These are phyloP conservation scores for Castanea sativa DNA, from an alignment of 306 rosid species.

Conservation along the genomic window DNA sequence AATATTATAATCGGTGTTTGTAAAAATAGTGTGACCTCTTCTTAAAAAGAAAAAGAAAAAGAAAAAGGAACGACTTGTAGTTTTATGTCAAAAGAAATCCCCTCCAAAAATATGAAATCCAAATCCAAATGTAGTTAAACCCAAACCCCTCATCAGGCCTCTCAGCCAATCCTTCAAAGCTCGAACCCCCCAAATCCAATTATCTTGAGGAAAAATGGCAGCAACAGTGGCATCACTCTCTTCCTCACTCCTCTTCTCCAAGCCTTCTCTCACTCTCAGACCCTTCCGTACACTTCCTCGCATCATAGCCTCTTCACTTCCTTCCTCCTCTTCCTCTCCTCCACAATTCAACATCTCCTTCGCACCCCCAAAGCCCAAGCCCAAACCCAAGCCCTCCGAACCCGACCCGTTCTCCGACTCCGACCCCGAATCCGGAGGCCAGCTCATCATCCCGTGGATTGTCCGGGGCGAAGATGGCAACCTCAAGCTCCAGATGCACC, in stretches of 20 bases:
- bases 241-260: slow-evolving; percentile 28
- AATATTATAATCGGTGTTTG: too few species aligned
- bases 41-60: rapidly evolving
- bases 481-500: slow-evolving; percentile 64
- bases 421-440: slow-evolving; percentile 20
- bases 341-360: slow-evolving; percentile 76
- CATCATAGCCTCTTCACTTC: slow-evolving; percentile 31
- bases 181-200: not conserved
- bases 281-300: slow-evolving; percentile 58
- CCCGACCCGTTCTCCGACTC: slow-evolving; percentile 20
- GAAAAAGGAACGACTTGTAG: too few species aligned
- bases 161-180: not conserved
- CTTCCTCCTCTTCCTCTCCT: slow-evolving; percentile 39
- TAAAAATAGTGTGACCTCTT: too few species aligned
- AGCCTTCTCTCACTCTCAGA: slow-evolving; percentile 30
- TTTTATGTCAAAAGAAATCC: too few species aligned
- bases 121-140: too few species aligned
- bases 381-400: slow-evolving; percentile 42
- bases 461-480: slow-evolving; percentile 83
- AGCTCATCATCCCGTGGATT: slow-evolving; percentile 79
- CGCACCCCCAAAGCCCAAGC: slow-evolving; percentile 67
- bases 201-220: slow-evolving; percentile 21
- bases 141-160: too few species aligned
- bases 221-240: slow-evolving; percentile 33
- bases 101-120: too few species aligned